Percentiles rank a stretch among this genome's conserved stretches.
phyloP scores from a whole-genome alignment of 176 grass and related monocot genomes.

The Puccinellia tenuiflora region DNA sequence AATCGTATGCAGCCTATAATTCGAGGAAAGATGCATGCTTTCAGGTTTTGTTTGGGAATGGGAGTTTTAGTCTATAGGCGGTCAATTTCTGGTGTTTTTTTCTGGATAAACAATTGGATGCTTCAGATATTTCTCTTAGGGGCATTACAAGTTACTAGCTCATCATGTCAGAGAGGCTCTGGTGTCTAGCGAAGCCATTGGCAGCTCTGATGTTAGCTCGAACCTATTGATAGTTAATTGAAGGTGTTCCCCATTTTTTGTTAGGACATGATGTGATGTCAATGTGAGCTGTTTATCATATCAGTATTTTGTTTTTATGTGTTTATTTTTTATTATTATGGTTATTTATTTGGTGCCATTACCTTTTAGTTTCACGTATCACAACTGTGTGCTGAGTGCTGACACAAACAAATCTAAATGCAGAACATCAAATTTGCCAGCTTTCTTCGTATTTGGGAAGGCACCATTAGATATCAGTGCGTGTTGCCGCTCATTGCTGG shows the following conservation, averaged over 20 bases:
- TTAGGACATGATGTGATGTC: neutral
- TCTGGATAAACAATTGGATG: neutral
- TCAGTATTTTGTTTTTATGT: neutral
- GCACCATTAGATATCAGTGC: constrained; percentile 39
- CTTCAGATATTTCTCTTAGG: neutral
- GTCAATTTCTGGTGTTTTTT: neutral
- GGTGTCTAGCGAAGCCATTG: neutral
- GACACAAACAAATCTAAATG: constrained; percentile 8
- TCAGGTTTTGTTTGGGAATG: neutral
- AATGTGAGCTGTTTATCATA: neutral
- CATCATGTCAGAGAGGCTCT: neutral
- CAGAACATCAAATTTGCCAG: constrained; percentile 88
- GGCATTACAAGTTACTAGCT: neutral
- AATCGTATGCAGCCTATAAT: neutral
- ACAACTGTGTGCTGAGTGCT: too few relatives aligned
- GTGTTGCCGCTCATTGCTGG: constrained; percentile 42
- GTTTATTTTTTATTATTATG: neutral
- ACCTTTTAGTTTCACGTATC: too few relatives aligned
- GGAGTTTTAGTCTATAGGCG: neutral
- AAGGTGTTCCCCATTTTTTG: neutral
- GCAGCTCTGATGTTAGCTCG: neutral
- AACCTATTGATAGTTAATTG: neutral
- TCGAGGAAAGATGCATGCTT: neutral
- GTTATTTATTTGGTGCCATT: neutral
- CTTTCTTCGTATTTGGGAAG: constrained; percentile 87